Evolutionary conservation across 345 rosid genomes (phyloP).

Genomic region (Ceriops tagal): DNA sequence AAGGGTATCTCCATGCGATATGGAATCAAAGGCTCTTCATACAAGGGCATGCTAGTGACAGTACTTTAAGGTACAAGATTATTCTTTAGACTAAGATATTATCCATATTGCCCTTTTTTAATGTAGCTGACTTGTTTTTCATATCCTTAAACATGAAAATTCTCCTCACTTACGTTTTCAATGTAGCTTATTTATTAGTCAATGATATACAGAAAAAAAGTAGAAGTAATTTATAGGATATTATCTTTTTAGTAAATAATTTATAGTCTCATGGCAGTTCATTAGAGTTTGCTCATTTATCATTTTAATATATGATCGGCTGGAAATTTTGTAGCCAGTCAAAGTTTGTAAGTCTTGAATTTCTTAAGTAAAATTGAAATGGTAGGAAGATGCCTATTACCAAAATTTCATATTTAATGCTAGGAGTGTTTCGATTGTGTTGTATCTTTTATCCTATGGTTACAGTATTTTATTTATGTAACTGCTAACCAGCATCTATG

Average conservation of each 20-base stretch:
- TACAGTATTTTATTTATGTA: too few species aligned
- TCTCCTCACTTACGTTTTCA: conserved; percentile 78
- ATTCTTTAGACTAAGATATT: conserved; percentile 1
- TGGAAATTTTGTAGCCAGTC: too few species aligned
- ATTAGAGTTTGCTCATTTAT: too few species aligned
- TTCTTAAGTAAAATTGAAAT: too few species aligned
- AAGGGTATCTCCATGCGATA: too few species aligned
- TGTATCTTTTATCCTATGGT: too few species aligned
- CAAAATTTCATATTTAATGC: too few species aligned
- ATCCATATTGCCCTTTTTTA: neutral
- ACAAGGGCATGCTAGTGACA: conserved; percentile 70
- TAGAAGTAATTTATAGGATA: conserved; percentile 9
- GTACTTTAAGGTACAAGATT: conserved; percentile 49
- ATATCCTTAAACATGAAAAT: conserved; percentile 52
- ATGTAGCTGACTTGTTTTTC: conserved; percentile 16
- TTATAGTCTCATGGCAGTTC: conserved; percentile 9
- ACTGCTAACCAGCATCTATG: too few species aligned
- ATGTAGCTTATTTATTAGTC: conserved; percentile 59
- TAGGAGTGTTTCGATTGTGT: too few species aligned
- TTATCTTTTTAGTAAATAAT: conserved; percentile 22
- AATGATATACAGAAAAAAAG: conserved; percentile 52
- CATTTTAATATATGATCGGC: too few species aligned
- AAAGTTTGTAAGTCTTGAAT: too few species aligned
- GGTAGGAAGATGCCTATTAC: too few species aligned
- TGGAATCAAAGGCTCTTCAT: conserved; percentile 38